Evolutionary conservation across 1,284 basidiomycete species (phyloP), one percentile per base, ranked within the genome.

Genomic region (Irpex lacteus): DNA sequence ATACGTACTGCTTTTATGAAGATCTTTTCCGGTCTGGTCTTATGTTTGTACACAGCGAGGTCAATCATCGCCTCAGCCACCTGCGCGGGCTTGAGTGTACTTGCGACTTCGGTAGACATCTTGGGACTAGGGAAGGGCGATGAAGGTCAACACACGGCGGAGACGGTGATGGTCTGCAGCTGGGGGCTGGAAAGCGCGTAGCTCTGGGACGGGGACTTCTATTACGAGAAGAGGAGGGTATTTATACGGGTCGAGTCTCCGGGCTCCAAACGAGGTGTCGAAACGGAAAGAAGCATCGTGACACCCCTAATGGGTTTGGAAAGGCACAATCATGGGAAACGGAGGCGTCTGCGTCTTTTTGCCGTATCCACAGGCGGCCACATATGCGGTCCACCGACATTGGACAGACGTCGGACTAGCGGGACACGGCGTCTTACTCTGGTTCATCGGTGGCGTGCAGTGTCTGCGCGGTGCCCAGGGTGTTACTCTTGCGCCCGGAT

Each of bases 1-100:
- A 3, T 9, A 78, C 86, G 67, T 65, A 90, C 89, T 18, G 88
- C 85, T 74, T 91, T 91, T 68, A 88, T 75, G 74, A 91, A 90
- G 2, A 86, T 72, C 52, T 79, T 79, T 63, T 88, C 85, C 61
- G 80, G 81, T 6, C 87, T 83, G 56, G 87, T 87, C 56, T 77
- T 80, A 70, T 91, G 88, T 73, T 91, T 91, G 18, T 73, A 73
- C 15, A 90, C 78, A 38, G 83, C 87, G 62, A 77, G 70, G 66
- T 87, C 78, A 63, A 91, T 78, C 76, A 91, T 81, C 59, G 76
- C 75, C 9, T 77, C 79, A 57, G 89, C 84, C 49, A 89, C 88
- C 70, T 86, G 78, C 8, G 78, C 77, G 54, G 87, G 88, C 67
- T 79, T 83, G 69, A 90, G 80, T 52, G 88, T 90, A 70, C 82